These are phyloP conservation scores for Saccharomyces uvarum DNA, from an alignment of 1,139 yeast species.

Conservation along the genomic window DNA sequence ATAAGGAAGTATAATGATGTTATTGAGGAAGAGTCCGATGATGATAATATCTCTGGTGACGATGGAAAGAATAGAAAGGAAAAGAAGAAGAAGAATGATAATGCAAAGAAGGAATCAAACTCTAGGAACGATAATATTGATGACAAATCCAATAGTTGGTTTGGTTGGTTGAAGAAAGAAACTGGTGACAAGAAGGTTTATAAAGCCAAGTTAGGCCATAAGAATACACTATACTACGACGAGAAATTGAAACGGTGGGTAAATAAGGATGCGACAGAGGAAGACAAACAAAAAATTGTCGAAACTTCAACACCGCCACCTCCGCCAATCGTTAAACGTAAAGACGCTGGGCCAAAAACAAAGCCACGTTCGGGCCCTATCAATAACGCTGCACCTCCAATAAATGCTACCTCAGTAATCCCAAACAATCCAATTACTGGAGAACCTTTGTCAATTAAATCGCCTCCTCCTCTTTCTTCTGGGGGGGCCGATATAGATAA, in stretches of 20 bases:
- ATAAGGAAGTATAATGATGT: constrained; percentile 36
- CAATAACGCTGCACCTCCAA: not conserved
- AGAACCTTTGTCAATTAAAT: not conserved
- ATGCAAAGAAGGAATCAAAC: constrained; percentile 16
- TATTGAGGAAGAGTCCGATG: constrained; percentile 40
- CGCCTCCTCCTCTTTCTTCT: not conserved
- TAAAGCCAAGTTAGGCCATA: constrained; percentile 81
- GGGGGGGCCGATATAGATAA: not conserved
- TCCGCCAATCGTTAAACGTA: constrained; percentile 43
- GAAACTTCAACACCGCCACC: constrained; percentile 76
- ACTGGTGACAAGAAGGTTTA: constrained; percentile 67
- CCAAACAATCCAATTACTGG: not conserved
- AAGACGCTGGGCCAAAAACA: constrained; percentile 30
- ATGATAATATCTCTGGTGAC: constrained; percentile 30
- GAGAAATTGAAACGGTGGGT: constrained; percentile 85
- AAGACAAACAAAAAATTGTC: constrained; percentile 54
- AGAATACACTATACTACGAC: constrained; percentile 66
- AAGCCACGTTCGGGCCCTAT: constrained; percentile 29
- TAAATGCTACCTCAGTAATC: not conserved
- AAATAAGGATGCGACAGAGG: constrained; percentile 59
- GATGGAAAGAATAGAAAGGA: constrained; percentile 28
- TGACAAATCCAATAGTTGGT: constrained; percentile 36
- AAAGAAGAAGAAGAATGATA: constrained; percentile 26
- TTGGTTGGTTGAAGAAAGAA: constrained; percentile 39
- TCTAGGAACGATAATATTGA: constrained; percentile 19